Percentiles rank a stretch among this genome's conserved stretches.
phyloP scores from a whole-genome alignment of 2,329 filamentous ascomycete species.

The Ilyonectria robusta region DNA sequence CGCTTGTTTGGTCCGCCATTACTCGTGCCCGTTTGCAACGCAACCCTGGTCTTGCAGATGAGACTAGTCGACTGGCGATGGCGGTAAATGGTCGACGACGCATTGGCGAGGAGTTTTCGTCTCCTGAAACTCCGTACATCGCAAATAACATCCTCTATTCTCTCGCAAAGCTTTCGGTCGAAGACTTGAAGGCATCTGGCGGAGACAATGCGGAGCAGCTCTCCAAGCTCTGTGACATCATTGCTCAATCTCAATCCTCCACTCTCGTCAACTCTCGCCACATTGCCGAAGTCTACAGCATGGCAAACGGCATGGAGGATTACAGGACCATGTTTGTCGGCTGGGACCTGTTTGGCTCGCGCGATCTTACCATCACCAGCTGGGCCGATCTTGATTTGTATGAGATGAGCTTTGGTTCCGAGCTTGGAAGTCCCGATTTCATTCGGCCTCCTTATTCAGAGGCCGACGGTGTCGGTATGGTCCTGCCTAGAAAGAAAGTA shows the following conservation, averaged over 20 bases:
- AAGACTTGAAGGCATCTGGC: not conserved
- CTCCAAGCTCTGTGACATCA: not conserved
- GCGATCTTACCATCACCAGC: constrained; percentile 26
- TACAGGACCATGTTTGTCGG: constrained; percentile 27
- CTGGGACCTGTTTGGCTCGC: constrained; percentile 22
- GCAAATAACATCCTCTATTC: constrained; percentile 25
- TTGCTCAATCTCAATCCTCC: constrained; percentile 11
- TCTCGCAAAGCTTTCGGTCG: not conserved
- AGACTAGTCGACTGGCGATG: constrained; percentile 19
- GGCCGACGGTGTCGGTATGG: constrained; percentile 25
- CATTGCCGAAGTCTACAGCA: constrained; percentile 24
- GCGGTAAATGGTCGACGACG: constrained; percentile 27
- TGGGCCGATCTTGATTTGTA: constrained; percentile 30
- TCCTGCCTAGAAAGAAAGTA: constrained; percentile 21
- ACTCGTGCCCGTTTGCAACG: constrained; percentile 17
- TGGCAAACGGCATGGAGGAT: constrained; percentile 1
- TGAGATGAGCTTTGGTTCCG: constrained; percentile 14
- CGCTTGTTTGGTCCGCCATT: constrained; percentile 20
- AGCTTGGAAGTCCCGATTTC: constrained; percentile 19
- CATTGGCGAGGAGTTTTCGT: constrained; percentile 3
- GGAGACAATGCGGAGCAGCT: not conserved
- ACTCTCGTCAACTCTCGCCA: constrained; percentile 7
- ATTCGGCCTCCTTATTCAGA: constrained; percentile 11
- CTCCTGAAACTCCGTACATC: constrained; percentile 13
- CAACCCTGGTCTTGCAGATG: not conserved